A percentile compares a stretch with the other conserved stretches of the same genome.
These are phyloP conservation scores for Allium cepa DNA, from an alignment of 106 monocot species.

Conservation along the genomic window DNA sequence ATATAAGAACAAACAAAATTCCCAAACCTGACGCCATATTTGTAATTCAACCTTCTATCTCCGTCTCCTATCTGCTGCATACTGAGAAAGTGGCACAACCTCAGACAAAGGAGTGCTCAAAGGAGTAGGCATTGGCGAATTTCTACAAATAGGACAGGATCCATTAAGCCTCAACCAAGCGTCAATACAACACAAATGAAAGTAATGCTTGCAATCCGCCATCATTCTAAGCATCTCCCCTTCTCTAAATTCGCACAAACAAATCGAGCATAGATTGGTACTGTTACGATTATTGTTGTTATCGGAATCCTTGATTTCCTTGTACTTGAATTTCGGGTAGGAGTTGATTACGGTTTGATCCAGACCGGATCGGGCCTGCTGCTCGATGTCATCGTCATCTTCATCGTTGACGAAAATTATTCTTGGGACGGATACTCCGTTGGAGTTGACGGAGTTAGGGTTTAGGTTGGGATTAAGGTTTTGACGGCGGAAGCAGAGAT, in stretches of 20 bases:
- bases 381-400: slow-evolving; percentile 22
- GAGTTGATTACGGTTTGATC: slow-evolving; percentile 39
- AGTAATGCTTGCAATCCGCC: slow-evolving; percentile 57
- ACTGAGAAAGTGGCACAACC: slow-evolving; percentile 38
- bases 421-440: slow-evolving; percentile 27
- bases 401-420: slow-evolving; percentile 56
- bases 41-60: slow-evolving; percentile 12
- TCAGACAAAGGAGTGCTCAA: slow-evolving; percentile 18
- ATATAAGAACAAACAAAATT: neutral
- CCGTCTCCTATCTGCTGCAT: slow-evolving; percentile 37
- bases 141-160: slow-evolving; percentile 62
- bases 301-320: slow-evolving; percentile 18
- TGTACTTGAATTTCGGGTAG: slow-evolving; percentile 48
- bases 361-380: slow-evolving; percentile 9
- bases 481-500: slow-evolving; percentile 38
- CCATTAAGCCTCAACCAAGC: slow-evolving; percentile 57
- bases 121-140: slow-evolving; percentile 49
- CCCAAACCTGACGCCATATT: neutral
- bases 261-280: slow-evolving; percentile 33
- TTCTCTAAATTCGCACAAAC: slow-evolving; percentile 55
- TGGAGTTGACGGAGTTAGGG: neutral
- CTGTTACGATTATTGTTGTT: neutral
- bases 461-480: neutral
- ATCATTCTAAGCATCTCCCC: slow-evolving; percentile 69
- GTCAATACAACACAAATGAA: slow-evolving; percentile 53